These are phyloP conservation scores for Antrodiella citrinella DNA, from an alignment of 768 basidiomycete genomes.

Conservation along the genomic window DNA sequence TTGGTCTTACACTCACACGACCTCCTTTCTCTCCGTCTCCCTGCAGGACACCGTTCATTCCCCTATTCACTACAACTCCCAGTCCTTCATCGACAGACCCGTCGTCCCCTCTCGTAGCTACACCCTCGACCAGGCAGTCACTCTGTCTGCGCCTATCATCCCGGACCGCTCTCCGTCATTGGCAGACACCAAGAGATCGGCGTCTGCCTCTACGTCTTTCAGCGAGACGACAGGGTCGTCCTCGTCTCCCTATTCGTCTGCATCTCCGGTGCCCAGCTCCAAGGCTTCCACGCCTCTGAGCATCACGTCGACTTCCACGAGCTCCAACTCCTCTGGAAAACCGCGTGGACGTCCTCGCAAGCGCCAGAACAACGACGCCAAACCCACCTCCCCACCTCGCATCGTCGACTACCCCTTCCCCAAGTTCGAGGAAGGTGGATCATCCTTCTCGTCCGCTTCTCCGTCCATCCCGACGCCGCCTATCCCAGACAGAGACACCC, in stretches of 20 bases:
- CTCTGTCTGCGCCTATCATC: not conserved
- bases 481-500: not conserved
- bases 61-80: not conserved
- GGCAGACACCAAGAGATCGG: not conserved
- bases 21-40: not conserved
- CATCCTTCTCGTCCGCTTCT: not conserved
- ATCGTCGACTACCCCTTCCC: conserved; percentile 14
- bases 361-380: conserved; percentile 9
- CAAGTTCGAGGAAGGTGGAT: conserved; percentile 4
- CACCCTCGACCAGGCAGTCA: conserved; percentile 7
- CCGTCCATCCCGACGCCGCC: not conserved
- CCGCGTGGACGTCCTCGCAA: conserved; percentile 14
- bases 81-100: not conserved
- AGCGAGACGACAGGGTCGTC: not conserved
- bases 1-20: not conserved
- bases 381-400: conserved; percentile 7
- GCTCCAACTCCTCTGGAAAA: not conserved
- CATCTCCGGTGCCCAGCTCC: not conserved
- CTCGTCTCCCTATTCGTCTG: not conserved
- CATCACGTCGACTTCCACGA: not conserved
- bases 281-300: not conserved
- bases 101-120: conserved; percentile 7
- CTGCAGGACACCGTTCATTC: not conserved
- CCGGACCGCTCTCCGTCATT: not conserved
- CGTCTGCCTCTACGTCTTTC: not conserved